Conservation (phyloP, 192 early-diverging fungal genomes). For the Mortierella antarctica region DNA sequence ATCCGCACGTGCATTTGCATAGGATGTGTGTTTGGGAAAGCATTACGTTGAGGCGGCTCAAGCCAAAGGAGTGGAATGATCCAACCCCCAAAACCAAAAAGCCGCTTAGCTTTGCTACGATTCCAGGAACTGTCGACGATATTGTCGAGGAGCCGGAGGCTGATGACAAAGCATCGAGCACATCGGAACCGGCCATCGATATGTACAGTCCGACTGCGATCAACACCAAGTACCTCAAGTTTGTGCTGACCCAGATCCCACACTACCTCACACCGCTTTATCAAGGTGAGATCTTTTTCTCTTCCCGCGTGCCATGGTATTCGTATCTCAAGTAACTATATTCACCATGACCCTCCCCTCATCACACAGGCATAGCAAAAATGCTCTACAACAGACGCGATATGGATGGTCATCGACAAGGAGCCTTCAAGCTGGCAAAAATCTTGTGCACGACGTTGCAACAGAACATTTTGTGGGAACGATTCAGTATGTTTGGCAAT, state of each 20-base stretch:
- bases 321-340: neutral
- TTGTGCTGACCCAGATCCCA: constrained; percentile 75
- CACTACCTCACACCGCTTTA: constrained; percentile 68
- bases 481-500: constrained; percentile 29
- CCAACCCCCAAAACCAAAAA: constrained; percentile 56
- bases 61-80: constrained; percentile 75
- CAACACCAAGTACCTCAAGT: constrained; percentile 73
- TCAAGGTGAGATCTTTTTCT: constrained; percentile 61
- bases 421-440: constrained; percentile 68
- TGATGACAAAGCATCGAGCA: constrained; percentile 16
- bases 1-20: neutral
- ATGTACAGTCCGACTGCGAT: constrained; percentile 66
- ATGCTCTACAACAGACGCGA: constrained; percentile 67
- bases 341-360: neutral
- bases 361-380: constrained; percentile 63
- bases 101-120: constrained; percentile 4
- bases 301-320: neutral
- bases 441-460: constrained; percentile 62
- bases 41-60: constrained; percentile 62
- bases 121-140: constrained; percentile 49
- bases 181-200: constrained; percentile 34
- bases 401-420: constrained; percentile 57
- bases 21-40: constrained; percentile 75
- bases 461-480: constrained; percentile 61
- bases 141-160: constrained; percentile 28